Percentiles rank a stretch among this genome's conserved stretches.
Evolutionary conservation across 495 filamentous ascomycete species (phyloP).

Genomic region (Aspergillus steynii): DNA sequence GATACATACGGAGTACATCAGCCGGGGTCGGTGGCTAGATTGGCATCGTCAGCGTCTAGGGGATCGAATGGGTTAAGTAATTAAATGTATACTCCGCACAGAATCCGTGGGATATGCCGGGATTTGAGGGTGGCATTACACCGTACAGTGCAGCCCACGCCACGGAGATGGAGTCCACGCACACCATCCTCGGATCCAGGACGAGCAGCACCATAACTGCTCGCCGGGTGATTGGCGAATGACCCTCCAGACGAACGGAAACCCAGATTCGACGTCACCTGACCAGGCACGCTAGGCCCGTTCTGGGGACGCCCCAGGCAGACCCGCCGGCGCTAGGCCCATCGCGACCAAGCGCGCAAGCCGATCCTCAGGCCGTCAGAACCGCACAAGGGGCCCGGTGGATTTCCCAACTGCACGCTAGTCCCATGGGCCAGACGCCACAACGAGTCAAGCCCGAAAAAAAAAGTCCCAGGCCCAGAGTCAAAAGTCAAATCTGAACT

Average conservation of each 20-base stretch:
- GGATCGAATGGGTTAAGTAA: too few species aligned
- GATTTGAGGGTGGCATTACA: too few species aligned
- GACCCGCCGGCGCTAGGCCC: slow-evolving; percentile 5
- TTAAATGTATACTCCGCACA: too few species aligned
- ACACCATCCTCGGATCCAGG: too few species aligned
- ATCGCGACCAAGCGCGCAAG: slow-evolving; percentile 10
- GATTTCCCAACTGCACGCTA: slow-evolving; percentile 27
- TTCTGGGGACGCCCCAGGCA: neutral
- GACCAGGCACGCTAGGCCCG: neutral
- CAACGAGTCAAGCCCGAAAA: slow-evolving; percentile 23
- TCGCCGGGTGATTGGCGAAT: too few species aligned
- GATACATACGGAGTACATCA: too few species aligned
- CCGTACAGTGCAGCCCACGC: too few species aligned
- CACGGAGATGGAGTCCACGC: too few species aligned
- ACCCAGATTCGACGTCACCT: neutral
- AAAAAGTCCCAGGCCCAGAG: slow-evolving; percentile 13
- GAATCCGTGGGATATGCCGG: too few species aligned
- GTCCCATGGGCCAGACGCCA: slow-evolving; percentile 27
- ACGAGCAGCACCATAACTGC: too few species aligned
- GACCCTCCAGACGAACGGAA: neutral
- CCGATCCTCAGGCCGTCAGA: slow-evolving; percentile 23
- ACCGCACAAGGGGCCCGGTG: slow-evolving; percentile 21
- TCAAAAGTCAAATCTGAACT: slow-evolving; percentile 2
- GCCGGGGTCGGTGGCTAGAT: too few species aligned
- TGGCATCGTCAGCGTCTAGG: too few species aligned